Evolutionary conservation across 305 asterid species (phyloP).

Genomic region (Solanum hybrid): DNA sequence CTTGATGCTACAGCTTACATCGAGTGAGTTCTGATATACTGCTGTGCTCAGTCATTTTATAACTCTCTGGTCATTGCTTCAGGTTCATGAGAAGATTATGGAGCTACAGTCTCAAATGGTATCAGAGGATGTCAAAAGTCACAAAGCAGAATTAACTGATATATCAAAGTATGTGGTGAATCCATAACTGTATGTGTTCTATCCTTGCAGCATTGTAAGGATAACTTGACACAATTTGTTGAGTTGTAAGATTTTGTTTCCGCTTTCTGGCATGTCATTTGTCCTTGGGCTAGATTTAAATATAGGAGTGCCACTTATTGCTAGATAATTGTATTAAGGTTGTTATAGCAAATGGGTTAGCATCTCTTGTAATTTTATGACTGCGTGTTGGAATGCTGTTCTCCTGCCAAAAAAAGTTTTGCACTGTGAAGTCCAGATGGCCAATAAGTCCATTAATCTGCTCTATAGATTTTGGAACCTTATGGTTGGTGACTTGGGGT

Average conservation of each 20-base stretch:
- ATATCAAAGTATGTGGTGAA: conserved; percentile 43
- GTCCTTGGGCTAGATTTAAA: neutral
- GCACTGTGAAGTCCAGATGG: neutral
- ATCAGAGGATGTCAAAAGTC: conserved; percentile 24
- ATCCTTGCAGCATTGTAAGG: conserved; percentile 11
- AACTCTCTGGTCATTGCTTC: neutral
- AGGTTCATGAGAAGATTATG: conserved; percentile 62
- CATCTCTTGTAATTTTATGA: neutral
- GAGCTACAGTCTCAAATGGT: conserved; percentile 48
- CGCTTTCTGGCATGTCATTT: neutral
- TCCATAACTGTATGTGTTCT: neutral
- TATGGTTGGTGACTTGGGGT: neutral
- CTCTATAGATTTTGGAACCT: neutral
- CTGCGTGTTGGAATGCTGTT: neutral
- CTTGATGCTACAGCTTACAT: neutral
- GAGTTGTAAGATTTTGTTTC: conserved; percentile 1
- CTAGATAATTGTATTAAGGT: neutral
- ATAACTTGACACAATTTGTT: neutral
- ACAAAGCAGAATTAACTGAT: conserved; percentile 31
- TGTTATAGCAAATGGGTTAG: neutral
- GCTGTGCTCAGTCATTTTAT: neutral
- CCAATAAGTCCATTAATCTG: neutral
- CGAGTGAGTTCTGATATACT: neutral
- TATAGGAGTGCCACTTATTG: neutral
- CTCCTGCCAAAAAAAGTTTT: neutral